phyloP scores from a whole-genome alignment of 2,329 filamentous ascomycete genomes.

The Colletotrichum sp. region DNA sequence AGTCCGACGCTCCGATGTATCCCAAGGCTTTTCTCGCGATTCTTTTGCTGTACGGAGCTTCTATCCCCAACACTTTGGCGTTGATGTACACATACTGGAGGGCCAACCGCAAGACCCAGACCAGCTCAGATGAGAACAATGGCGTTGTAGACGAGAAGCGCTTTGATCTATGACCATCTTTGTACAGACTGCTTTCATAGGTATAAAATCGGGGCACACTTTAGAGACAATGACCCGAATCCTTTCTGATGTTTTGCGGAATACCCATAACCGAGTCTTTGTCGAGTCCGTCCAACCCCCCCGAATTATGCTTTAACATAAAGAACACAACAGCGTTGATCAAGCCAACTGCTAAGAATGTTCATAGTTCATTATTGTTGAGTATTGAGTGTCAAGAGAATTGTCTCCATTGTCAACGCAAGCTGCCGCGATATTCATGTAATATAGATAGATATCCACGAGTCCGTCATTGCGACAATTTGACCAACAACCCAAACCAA shows the following conservation, averaged over 20 bases:
- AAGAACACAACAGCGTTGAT: background rate
- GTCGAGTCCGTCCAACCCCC: background rate
- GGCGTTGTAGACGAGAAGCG: background rate
- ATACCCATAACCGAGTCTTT: background rate
- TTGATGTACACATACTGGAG: conserved; percentile 27
- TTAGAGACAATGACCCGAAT: background rate
- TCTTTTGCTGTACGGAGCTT: conserved; percentile 10
- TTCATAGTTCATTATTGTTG: background rate
- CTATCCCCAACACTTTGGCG: conserved; percentile 19
- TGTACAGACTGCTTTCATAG: background rate
- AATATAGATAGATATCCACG: background rate
- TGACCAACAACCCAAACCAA: background rate
- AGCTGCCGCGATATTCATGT: background rate
- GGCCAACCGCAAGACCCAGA: conserved; percentile 23
- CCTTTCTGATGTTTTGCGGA: background rate
- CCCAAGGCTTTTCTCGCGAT: conserved; percentile 16
- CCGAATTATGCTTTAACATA: background rate
- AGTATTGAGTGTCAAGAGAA: background rate
- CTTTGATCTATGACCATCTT: background rate
- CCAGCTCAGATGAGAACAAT: background rate
- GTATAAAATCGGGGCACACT: background rate
- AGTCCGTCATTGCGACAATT: background rate
- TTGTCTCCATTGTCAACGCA: background rate
- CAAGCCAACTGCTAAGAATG: background rate
- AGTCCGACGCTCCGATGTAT: conserved; percentile 14